A percentile compares a stretch with the other conserved stretches of the same genome.
Conservation (phyloP, 2,329 filamentous ascomycete species). For the Eutypa lata region DNA sequence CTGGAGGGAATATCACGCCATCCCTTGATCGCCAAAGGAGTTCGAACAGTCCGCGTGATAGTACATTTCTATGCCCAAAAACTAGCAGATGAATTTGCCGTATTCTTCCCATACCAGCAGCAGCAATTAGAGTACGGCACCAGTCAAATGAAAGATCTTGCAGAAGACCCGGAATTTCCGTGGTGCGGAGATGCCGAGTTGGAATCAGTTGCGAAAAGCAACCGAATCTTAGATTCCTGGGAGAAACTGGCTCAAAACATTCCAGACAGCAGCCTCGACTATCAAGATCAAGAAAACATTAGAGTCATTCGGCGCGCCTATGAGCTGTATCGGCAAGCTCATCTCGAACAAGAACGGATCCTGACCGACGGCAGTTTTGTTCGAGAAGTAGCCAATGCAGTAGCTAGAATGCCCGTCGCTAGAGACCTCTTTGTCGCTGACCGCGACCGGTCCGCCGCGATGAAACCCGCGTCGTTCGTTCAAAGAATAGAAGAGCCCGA, state of each 20-base stretch:
- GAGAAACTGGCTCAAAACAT: background rate
- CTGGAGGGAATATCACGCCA: constrained; percentile 16
- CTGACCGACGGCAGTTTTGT: constrained; percentile 2
- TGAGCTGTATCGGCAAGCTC: background rate
- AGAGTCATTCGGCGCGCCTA: background rate
- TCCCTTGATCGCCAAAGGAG: constrained; percentile 8
- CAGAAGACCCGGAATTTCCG: background rate
- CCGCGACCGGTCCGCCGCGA: background rate
- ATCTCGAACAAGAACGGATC: constrained; percentile 2
- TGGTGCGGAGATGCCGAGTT: background rate
- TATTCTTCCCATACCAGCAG: background rate
- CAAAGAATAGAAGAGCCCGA: background rate
- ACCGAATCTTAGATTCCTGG: background rate
- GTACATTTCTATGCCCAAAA: background rate
- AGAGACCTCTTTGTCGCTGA: constrained; percentile 1
- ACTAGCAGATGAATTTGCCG: background rate
- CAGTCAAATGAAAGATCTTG: no score
- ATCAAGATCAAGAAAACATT: background rate
- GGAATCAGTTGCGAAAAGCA: background rate
- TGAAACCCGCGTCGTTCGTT: background rate
- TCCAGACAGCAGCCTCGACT: background rate
- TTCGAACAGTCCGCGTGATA: constrained; percentile 5
- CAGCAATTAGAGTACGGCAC: background rate
- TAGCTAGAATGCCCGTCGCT: constrained; percentile 3
- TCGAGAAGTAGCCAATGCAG: constrained; percentile 1